Evolutionary conservation across 306 rosid genomes (phyloP), one percentile per base, ranked within the genome.

Genomic region (Citrullus amarus): DNA sequence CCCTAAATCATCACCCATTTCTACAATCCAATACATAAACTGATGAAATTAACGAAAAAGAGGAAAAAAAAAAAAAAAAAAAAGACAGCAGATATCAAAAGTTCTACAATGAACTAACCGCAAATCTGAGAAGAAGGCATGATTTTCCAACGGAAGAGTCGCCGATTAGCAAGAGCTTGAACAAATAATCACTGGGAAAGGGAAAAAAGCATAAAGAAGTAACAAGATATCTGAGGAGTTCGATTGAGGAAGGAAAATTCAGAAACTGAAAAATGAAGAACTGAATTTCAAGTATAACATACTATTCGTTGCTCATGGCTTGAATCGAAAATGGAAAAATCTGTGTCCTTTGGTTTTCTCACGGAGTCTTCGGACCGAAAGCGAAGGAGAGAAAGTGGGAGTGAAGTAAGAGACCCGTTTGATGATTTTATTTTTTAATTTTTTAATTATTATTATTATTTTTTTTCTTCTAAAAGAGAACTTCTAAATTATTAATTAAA

Each of bases 81-180:
- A 54, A 0, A 12, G 5, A n/a, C 2, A 0, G 17, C 4, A 39
- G 36, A 70, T 6, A 38, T 72, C 18, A 68, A 61, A 36, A 39
- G 9, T 2, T 17, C 32, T 79, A 20, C 4, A 77, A 22, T 12
- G 57, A 54, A 84, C 87, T 83, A 10, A 92, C 97, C 30, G 97
- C 93, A 63, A 95, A 95, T 91, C 97, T 69, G 82, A 95, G 96
- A 81, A 95, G 97, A 86, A 95, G 78, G 78, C 98, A 90, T 5
- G 98, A 92, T 67, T 95, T 95, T 71, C 98, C 98, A 2, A 95
- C 98, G 48, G 98, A 95, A 28, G 98, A 95, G 87, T 92, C 98
- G 16, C 97, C 98, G 81, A 95, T 92, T 2, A 94, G 86, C 79
- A 94, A 86, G 83, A 94, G 93, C 92, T 92, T 94, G 87, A 92